Evolutionary conservation across 1,284 basidiomycete genomes (phyloP), one percentile per base, ranked within the genome.

Genomic region (Neolentinus lepideus): DNA sequence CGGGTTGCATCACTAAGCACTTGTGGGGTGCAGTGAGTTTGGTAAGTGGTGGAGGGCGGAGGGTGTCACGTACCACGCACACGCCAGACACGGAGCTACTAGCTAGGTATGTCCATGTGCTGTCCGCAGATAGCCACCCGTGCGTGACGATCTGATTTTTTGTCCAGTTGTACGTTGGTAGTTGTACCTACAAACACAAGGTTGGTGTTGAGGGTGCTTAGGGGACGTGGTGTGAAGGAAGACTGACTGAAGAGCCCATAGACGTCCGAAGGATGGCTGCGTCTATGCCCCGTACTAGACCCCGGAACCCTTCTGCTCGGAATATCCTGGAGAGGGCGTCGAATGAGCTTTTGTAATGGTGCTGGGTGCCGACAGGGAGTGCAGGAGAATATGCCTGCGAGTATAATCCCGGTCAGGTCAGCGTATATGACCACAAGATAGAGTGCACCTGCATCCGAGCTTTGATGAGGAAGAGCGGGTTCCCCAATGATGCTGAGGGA

Each of bases 401-500:
- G 47, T 31, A 25, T 25, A 33, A n/a, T 33, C 47, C 33, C 24
- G 43, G 58, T 27, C 19, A 57, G 58, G 38, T 53, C 10, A 31
- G 25, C 24, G n/a, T 2, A n/a, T 1, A 55, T 1, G 27, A 45
- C 21, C 52, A 31, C 53, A 29, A 54, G 31, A 36, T 36, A n/a
- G 27, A n/a, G 16, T 25, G 9, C 47, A 88, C 89, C 77, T 99
- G 96, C 86, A 98, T 96, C 50, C 96, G 84, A 6, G 96, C 96
- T 75, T 99, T 99, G 68, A 99, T 85, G 53, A 99, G 76, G 75
- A 97, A 99, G 16, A 99, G 76, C 0, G 97, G 96, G 64, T 96
- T 98, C 51, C 96, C 96, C 33, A 97, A 74, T 36, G 86, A 81
- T 0, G 94, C 94, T 92, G 33, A 29, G 51, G 24, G 8, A 43